Conservation (phyloP, 345 rosid genomes). For the Toxicodendron radicans region DNA sequence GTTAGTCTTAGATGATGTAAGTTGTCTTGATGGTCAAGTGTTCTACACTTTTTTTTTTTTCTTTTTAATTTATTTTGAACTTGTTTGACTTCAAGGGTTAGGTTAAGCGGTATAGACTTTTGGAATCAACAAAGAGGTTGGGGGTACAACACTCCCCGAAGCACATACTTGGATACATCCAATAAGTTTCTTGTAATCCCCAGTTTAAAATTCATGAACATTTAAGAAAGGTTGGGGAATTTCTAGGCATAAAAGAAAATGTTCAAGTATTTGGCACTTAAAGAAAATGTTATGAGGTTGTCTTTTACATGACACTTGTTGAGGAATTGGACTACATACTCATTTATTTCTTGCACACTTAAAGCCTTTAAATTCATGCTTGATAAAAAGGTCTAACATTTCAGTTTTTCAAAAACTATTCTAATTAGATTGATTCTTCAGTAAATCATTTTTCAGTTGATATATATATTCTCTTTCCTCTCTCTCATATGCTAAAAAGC, state of each 20-base stretch:
- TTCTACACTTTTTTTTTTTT: not conserved
- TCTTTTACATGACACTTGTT: not conserved
- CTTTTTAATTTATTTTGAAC: too few relatives aligned
- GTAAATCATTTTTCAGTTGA: too few relatives aligned
- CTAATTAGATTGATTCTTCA: not conserved
- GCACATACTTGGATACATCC: too few relatives aligned
- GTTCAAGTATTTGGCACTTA: too few relatives aligned
- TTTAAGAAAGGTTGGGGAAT: not conserved
- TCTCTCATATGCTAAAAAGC: not conserved
- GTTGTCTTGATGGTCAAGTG: slow-evolving; percentile 26
- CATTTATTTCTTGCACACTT: too few relatives aligned
- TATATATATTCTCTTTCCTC: not conserved
- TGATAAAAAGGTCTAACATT: slow-evolving; percentile 1
- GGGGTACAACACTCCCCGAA: not conserved
- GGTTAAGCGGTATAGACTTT: not conserved
- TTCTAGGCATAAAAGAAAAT: not conserved
- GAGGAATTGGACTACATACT: not conserved
- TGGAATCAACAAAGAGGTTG: not conserved
- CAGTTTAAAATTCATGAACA: not conserved
- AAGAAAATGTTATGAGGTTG: slow-evolving; percentile 14
- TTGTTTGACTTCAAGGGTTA: not conserved
- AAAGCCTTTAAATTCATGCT: not conserved
- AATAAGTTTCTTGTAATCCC: too few relatives aligned
- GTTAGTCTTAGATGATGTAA: slow-evolving; percentile 88
- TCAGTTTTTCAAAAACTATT: not conserved